These are phyloP conservation scores for Cordyceps militaris DNA, from an alignment of 2,329 filamentous ascomycete species.

Conservation along the genomic window DNA sequence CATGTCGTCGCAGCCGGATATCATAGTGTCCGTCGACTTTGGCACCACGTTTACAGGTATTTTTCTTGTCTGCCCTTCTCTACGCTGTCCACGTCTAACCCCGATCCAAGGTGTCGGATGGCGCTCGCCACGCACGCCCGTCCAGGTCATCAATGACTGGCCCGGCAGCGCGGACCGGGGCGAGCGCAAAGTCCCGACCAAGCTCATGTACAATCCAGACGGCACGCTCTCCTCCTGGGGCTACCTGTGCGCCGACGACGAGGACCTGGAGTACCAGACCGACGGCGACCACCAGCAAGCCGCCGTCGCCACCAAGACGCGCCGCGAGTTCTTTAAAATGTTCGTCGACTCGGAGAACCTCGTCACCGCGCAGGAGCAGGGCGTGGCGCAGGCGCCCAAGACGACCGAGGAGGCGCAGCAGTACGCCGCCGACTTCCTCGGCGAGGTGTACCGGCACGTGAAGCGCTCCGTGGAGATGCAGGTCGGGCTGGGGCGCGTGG, in stretches of 20 bases:
- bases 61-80: background rate
- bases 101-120: slow-evolving; percentile 26
- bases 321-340: slow-evolving; percentile 49
- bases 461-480: slow-evolving; percentile 37
- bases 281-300: slow-evolving; percentile 22
- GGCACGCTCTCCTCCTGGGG: slow-evolving; percentile 43
- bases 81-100: background rate
- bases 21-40: slow-evolving; percentile 37
- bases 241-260: slow-evolving; percentile 42
- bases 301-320: slow-evolving; percentile 26
- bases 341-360: slow-evolving; percentile 43
- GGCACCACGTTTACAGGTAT: slow-evolving; percentile 40
- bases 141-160: slow-evolving; percentile 45
- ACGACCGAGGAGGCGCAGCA: slow-evolving; percentile 36
- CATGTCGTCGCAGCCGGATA: slow-evolving; percentile 26
- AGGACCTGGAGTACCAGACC: slow-evolving; percentile 21
- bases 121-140: slow-evolving; percentile 33
- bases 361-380: slow-evolving; percentile 33
- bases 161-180: slow-evolving; percentile 44
- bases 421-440: slow-evolving; percentile 43
- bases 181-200: slow-evolving; percentile 49
- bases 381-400: slow-evolving; percentile 35
- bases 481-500: slow-evolving; percentile 27
- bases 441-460: slow-evolving; percentile 41
- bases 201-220: slow-evolving; percentile 39